Evolutionary conservation across 169 alveolate genomes (phyloP), one percentile per base, ranked within the genome.

Genomic region (Sarcocystis neurona): DNA sequence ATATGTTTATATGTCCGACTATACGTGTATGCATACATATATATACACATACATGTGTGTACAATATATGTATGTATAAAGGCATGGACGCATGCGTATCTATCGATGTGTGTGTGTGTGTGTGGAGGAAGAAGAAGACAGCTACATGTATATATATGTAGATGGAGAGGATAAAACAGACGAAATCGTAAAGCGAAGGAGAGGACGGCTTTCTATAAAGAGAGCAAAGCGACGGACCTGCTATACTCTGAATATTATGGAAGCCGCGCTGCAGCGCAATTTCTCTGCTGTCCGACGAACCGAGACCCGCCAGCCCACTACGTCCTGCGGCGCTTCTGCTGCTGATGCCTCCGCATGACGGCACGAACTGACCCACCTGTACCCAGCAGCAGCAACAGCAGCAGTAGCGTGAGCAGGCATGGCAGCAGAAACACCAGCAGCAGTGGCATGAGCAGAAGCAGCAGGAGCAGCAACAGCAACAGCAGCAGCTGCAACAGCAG

Each of bases 321-420:
- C 82, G 56, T 23, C 12, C 66, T 39, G 56, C 41, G 56, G 41
- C 6, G 34, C 87, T 70, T 12, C 75, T 66, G n/a, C 74, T 70
- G n/a, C 48, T 37, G 1, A 46, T 50, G 12, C 66, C 80, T 8
- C 74, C 37, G 50, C 87, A 56, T 5, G 72, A 44, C 53, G 87
- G 41, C 15, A 79, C 75, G n/a, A 79, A 79, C 75, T 79, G 87
- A 0, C 87, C 87, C 23, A 84, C 58, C 74, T 84, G 46, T 75
- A 47, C 8, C 6, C 70, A 6, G 75, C 50, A 43, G 75, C 75
- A 79, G 53, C 75, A 56, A 27, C 88, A 80, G 80, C 79, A 27
- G 15, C 79, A n/a, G 20, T 10, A 53, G 63, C 10, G 63, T 12
- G 63, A 53, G 63, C 10, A 53, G n/a, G n/a, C n/a, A n/a, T n/a